Evolutionary conservation across 192 early-diverging fungal genomes (phyloP), one percentile per base, ranked within the genome.

Genomic region (Coemansia guatemalensis): DNA sequence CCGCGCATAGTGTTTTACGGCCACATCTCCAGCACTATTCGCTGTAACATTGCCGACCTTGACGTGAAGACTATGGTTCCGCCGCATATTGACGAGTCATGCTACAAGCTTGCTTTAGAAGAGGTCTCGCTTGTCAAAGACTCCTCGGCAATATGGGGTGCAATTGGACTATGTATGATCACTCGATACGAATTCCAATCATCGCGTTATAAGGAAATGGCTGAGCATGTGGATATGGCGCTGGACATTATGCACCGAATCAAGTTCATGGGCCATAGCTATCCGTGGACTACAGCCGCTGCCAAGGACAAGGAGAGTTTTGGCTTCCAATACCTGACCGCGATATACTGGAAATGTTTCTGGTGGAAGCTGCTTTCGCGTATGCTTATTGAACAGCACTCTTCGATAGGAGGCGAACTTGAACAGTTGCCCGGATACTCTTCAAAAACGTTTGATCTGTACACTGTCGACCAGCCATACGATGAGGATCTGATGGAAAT

Each of bases 161-260:
- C 74, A 3, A 69, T 76, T 11, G 74, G 64, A 5, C 59, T 76
- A 33, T 76, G 74, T 39, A 76, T 76, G 74, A 30, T 76, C 5
- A 50, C 74, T 4, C 59, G 74, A 20, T 76, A 76, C 60, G 74
- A 76, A 65, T 76, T 76, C 68, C 74, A 76, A 61, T 76, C 74
- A 52, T 53, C 68, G 56, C 49, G 74, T 18, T 76, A 76, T 56
- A 67, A 66, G 25, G 67, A 76, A 61, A 76, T 76, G 74, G 61
- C 54, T 4, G 24, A 56, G 56, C 74, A 76, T 48, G 68, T 51
- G 11, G 53, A 65, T 30, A 76, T 76, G 68, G 74, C 74, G 1
- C 32, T 76, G 51, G 64, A 67, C 0, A 59, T 76, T 12, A 63
- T 76, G 74, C 67, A 66, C 21, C 63, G 74, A 8, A 60, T 76